Conservation (phyloP, 1,284 basidiomycete species). For the Cutaneotrichosporon cutaneum region DNA sequence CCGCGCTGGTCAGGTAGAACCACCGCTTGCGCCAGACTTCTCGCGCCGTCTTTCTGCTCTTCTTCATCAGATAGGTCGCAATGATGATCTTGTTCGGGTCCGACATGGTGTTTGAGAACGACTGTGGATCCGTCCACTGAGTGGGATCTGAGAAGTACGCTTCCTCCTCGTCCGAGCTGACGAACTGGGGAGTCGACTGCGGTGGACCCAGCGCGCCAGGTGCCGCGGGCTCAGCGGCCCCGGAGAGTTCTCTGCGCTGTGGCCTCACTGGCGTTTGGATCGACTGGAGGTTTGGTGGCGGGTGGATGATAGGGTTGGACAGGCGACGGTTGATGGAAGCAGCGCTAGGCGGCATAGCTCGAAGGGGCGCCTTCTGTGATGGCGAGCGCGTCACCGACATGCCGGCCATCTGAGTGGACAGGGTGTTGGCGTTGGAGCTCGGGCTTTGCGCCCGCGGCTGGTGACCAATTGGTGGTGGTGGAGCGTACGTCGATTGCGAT, state of each 20-base stretch:
- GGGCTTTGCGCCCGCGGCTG: background rate
- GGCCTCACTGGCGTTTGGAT: background rate
- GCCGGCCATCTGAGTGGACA: constrained; percentile 7
- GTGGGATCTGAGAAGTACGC: constrained; percentile 37
- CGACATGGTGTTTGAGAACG: constrained; percentile 11
- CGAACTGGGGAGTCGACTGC: constrained; percentile 10
- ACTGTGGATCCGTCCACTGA: constrained; percentile 22
- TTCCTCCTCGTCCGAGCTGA: constrained; percentile 37
- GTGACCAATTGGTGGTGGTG: background rate
- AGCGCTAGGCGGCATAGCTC: constrained; percentile 11
- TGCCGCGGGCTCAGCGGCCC: background rate
- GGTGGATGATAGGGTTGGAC: constrained; percentile 12
- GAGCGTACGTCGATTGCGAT: background rate
- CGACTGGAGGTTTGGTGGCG: constrained; percentile 5
- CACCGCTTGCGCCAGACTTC: constrained; percentile 94
- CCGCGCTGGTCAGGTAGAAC: constrained; percentile 80
- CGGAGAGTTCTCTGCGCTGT: constrained; percentile 1
- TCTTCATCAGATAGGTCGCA: constrained; percentile 91
- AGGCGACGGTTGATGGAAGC: constrained; percentile 16
- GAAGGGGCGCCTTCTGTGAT: constrained; percentile 2
- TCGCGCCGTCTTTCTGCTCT: constrained; percentile 75
- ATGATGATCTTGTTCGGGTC: constrained; percentile 75
- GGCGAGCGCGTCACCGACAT: constrained; percentile 11
- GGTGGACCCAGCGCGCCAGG: constrained; percentile 15
- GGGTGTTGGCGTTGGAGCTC: background rate